Conservation (phyloP, 1,139 yeast species). For the Debaryomycetaceae sp. region DNA sequence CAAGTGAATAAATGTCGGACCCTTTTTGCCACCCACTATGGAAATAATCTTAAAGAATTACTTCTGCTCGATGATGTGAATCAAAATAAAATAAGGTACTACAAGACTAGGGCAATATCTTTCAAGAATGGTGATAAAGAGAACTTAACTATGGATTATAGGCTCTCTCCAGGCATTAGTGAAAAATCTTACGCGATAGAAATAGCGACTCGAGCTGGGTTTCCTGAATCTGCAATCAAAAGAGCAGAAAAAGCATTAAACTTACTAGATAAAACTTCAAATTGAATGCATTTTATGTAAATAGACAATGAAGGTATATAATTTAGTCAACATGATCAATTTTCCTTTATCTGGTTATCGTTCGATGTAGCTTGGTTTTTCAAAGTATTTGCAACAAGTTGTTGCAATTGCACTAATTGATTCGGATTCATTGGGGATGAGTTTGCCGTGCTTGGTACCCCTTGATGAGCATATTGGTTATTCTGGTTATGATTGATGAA, state of each 20-base stretch:
- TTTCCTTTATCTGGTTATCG: too few relatives aligned
- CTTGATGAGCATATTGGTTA: too few relatives aligned
- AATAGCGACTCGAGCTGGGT: conserved; percentile 82
- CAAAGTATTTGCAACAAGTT: conserved; percentile 10
- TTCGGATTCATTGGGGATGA: not conserved
- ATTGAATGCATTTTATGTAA: not conserved
- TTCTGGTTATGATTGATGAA: too few relatives aligned
- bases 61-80: conserved; percentile 23
- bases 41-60: conserved; percentile 52
- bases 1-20: conserved; percentile 64
- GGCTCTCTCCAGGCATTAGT: conserved; percentile 68
- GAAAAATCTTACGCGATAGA: conserved; percentile 78
- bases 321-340: too few relatives aligned
- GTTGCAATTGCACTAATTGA: conserved; percentile 16
- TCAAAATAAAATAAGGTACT: conserved; percentile 40
- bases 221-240: conserved; percentile 59
- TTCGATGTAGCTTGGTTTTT: conserved; percentile 7
- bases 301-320: not conserved
- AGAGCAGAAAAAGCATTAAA: conserved; percentile 45
- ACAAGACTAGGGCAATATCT: conserved; percentile 45
- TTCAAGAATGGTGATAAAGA: conserved; percentile 13
- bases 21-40: conserved; percentile 93
- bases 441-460: too few relatives aligned
- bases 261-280: conserved; percentile 5
- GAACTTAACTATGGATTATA: conserved; percentile 54